Base-by-base conservation (phyloP, 441 rosid species). In the Adansonia madagascariensis region DNA sequence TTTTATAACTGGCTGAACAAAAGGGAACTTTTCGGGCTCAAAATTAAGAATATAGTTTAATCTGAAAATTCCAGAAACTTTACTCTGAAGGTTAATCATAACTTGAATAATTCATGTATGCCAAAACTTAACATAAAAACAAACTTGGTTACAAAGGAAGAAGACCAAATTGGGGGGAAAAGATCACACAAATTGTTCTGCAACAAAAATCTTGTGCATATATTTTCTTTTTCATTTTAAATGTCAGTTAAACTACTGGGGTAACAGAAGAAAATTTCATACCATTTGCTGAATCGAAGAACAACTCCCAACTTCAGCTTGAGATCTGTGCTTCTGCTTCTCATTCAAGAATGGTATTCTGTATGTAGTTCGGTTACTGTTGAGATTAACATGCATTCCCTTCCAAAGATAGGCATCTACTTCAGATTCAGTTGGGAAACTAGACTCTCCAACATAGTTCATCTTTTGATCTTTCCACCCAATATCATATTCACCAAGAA, bases 271-370 rank as follows among this genome's bases (percentile, higher is more conserved):
- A 17, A 74, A 77, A 76, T 72, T 62, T 65, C 85, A 70, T 87
- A 94, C 99, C 97, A 82, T 84, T 84, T 81, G 90, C 75, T 80
- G 88, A 85, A 84, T 76, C 68, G 56, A 79, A 80, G 92, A 87
- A 67, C 27, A 62, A 78, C 78, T 80, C 31, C 82, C 86, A 71
- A 78, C 84, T 70, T 86, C 90, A 70, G 81, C 59, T 69, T 47
- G 84, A 75, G 85, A 79, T 67, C 79, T 56, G 35, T 59, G 82
- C 67, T 80, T 80, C 77, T 81, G 86, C 80, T 79, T 86, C 72
- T 85, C 86, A 76, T 84, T 78, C 3, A 53, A 80, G 74, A 86
- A 86, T 70, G 89, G 79, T 46, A 80, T 75, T 70, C 71, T 62
- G 60, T 53, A 41, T 27, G 75, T 22, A 39, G 79, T 78, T 75